Evolutionary conservation across 2,329 filamentous ascomycete genomes (phyloP), one percentile per base, ranked within the genome.

Genomic region (Colletotrichum sp.): DNA sequence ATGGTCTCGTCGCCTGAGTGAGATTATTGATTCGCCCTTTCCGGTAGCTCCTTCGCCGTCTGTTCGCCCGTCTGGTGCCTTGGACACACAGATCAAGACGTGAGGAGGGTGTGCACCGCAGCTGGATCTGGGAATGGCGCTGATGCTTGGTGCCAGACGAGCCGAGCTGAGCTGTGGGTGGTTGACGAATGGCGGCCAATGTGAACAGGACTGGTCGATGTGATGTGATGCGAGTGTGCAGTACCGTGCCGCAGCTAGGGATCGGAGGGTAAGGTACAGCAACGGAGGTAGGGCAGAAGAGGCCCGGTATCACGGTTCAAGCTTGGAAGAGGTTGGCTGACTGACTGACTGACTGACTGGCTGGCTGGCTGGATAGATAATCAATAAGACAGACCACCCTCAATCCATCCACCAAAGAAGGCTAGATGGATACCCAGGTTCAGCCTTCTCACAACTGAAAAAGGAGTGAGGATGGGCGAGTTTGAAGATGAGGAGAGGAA

Each of bases 181-280:
- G 24, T 63, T 64, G 69, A 48, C 32, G 69, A 65, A 75, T 64
- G 43, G 16, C 57, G 26, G 21, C 48, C 34, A 4, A 6, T 2
- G 69, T 67, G 68, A 39, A 75, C 24, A 43, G 57, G 16, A 61
- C 32, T 26, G 24, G 18, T 71, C 52, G 64, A 68, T 67, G 72
- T 60, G 72, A 71, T 74, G 67, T 66, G 72, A 74, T 74, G 66
- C 39, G 67, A 64, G 68, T 67, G 63, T 75, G 72, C 69, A 72
- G 72, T 72, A 43, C 63, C 63, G 69, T 72, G 73, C 55, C 63
- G 73, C 69, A 63, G 36, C 69, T 68, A 68, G 39, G 64, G 69
- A 72, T 75, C 57, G 69, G 69, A 39, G 69, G 26, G 55, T 34
- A 61, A 68, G 73, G 73, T 67, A 68, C 70, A 61, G 69, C 30